These are phyloP conservation scores for Trichosporon inkin DNA, from an alignment of 1,284 basidiomycete genomes.

Conservation along the genomic window DNA sequence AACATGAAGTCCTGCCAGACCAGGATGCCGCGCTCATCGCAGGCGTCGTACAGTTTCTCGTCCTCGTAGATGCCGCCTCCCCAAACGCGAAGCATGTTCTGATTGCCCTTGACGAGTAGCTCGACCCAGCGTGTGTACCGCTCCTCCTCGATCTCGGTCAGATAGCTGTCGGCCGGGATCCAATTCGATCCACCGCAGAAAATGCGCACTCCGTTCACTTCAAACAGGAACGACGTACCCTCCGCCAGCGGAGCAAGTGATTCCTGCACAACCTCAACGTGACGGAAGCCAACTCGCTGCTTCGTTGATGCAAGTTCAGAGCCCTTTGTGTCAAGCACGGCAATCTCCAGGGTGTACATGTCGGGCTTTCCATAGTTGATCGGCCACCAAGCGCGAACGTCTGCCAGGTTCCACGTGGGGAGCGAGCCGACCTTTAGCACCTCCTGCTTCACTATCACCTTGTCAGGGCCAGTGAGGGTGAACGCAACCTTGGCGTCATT, in stretches of 20 bases:
- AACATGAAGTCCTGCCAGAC: constrained; percentile 56
- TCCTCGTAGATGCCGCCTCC: constrained; percentile 56
- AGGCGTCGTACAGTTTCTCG: constrained; percentile 53
- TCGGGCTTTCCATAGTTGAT: constrained; percentile 75
- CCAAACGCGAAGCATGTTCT: constrained; percentile 57
- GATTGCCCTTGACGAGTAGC: constrained; percentile 53
- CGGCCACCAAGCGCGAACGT: constrained; percentile 66
- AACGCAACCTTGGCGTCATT: constrained; percentile 11
- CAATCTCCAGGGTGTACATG: constrained; percentile 63
- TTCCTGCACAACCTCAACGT: constrained; percentile 69
- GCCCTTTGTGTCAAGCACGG: constrained; percentile 47
- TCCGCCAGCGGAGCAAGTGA: constrained; percentile 51
- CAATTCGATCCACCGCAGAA: constrained; percentile 90
- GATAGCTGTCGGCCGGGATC: constrained; percentile 85
- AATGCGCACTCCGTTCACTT: constrained; percentile 78
- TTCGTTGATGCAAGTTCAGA: constrained; percentile 17
- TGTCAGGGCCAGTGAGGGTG: constrained; percentile 15
- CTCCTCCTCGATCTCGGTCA: constrained; percentile 63
- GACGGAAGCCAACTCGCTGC: constrained; percentile 64
- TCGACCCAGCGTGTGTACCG: constrained; percentile 53
- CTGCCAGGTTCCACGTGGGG: constrained; percentile 55
- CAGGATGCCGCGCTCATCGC: constrained; percentile 65
- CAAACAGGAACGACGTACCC: constrained; percentile 78
- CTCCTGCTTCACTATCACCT: constrained; percentile 29
- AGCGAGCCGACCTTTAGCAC: constrained; percentile 46